Conservation (phyloP, 2,329 filamentous ascomycete genomes). For the Talaromyces sp. region DNA sequence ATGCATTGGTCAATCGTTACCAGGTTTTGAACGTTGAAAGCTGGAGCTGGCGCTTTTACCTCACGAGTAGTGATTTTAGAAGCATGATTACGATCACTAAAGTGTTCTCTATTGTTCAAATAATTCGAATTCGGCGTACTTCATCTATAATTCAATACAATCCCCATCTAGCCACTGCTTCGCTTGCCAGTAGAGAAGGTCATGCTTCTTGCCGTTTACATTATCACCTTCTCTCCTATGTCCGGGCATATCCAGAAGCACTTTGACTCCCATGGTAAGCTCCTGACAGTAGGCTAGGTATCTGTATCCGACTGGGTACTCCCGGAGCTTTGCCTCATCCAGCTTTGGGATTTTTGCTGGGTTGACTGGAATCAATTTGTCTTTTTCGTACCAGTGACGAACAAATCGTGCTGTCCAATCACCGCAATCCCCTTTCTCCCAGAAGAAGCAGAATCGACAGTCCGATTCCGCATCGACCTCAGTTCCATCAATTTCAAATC, state of each 20-base stretch:
- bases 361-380: constrained; percentile 48
- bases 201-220: constrained; percentile 43
- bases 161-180: constrained; percentile 46
- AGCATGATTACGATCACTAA: too few relatives aligned
- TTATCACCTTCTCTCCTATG: constrained; percentile 38
- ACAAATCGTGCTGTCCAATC: constrained; percentile 47
- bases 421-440: constrained; percentile 36
- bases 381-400: constrained; percentile 52
- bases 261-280: constrained; percentile 44
- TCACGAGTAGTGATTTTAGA: too few relatives aligned
- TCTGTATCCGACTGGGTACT: constrained; percentile 45
- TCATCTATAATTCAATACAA: neutral
- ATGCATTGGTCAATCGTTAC: too few relatives aligned
- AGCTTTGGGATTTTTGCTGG: constrained; percentile 42
- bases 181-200: constrained; percentile 43
- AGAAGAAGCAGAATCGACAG: constrained; percentile 48
- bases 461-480: constrained; percentile 49
- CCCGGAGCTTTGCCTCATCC: constrained; percentile 39
- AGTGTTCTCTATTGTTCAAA: too few relatives aligned
- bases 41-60: too few relatives aligned
- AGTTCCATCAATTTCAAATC: constrained; percentile 41
- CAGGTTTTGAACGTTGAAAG: too few relatives aligned
- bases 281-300: constrained; percentile 46
- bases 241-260: constrained; percentile 46
- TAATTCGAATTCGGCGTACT: too few relatives aligned